Conservation (phyloP, 176 grass and related monocot species). For the Oryza longistaminata region DNA sequence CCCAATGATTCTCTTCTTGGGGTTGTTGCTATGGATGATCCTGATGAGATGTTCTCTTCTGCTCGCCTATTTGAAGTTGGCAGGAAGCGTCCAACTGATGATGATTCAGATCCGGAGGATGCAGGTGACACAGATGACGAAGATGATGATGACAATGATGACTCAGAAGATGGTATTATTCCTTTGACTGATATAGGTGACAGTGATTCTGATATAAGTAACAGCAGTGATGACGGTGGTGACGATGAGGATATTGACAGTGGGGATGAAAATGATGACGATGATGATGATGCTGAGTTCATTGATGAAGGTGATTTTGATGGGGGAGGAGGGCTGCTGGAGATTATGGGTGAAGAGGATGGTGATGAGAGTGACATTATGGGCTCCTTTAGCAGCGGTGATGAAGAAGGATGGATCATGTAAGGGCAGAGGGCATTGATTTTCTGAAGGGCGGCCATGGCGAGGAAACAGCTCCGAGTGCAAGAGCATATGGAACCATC, state of each 20-base stretch:
- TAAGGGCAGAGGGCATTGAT: background rate
- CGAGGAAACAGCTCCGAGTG: background rate
- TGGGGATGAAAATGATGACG: conserved; percentile 61
- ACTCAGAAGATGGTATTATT: conserved; percentile 57
- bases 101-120: conserved; percentile 95
- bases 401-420: conserved; percentile 47
- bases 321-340: conserved; percentile 53
- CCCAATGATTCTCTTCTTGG: conserved; percentile 83
- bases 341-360: conserved; percentile 59
- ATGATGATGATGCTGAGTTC: conserved; percentile 67
- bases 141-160: conserved; percentile 71
- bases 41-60: conserved; percentile 87
- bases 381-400: conserved; percentile 70
- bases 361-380: conserved; percentile 57
- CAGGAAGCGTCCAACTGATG: conserved; percentile 80
- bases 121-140: conserved; percentile 71
- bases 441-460: background rate
- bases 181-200: conserved; percentile 50
- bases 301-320: conserved; percentile 63
- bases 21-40: conserved; percentile 85
- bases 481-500: background rate
- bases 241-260: conserved; percentile 62
- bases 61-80: conserved; percentile 88
- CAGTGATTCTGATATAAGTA: conserved; percentile 66
- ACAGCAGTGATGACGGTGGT: conserved; percentile 57